Percentiles rank a stretch among this genome's conserved stretches.
These are phyloP conservation scores for Clonostachys byssicola DNA, from an alignment of 2,329 filamentous ascomycete species.

Conservation along the genomic window DNA sequence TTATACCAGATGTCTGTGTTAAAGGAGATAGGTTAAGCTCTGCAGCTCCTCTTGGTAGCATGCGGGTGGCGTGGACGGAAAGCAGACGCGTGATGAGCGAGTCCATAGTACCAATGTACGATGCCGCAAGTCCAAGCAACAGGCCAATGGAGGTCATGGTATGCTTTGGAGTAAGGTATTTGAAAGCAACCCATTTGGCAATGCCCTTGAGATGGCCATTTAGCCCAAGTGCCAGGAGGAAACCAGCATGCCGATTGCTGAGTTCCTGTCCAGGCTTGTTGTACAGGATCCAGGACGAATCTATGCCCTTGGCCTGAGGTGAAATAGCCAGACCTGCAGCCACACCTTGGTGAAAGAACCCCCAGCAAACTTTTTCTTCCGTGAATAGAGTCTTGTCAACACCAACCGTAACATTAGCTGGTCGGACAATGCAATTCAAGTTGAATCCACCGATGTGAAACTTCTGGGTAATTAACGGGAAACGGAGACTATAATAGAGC, in stretches of 20 bases:
- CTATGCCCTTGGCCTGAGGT: constrained; percentile 83
- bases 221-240: constrained; percentile 83
- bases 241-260: constrained; percentile 93
- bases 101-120: constrained; percentile 96
- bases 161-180: constrained; percentile 98
- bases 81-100: constrained; percentile 87
- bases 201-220: constrained; percentile 93
- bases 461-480: constrained; percentile 88
- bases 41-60: constrained; percentile 87
- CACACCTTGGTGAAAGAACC: constrained; percentile 95
- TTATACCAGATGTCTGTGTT: constrained; percentile 92
- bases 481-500: constrained; percentile 81
- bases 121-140: constrained; percentile 87
- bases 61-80: constrained; percentile 92
- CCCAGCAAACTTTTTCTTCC: constrained; percentile 97
- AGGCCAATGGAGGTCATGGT: constrained; percentile 98
- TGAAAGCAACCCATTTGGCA: constrained; percentile 98
- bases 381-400: constrained; percentile 84
- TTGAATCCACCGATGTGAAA: constrained; percentile 89
- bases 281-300: constrained; percentile 98
- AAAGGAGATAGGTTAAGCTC: constrained; percentile 90
- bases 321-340: constrained; percentile 92
- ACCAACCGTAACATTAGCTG: constrained; percentile 87
- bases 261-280: constrained; percentile 87
- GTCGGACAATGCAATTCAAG: constrained; percentile 85